Evolutionary conservation across 2,329 filamentous ascomycete genomes (phyloP), one percentile per base, ranked within the genome.

Genomic region (Diaporthe eres): DNA sequence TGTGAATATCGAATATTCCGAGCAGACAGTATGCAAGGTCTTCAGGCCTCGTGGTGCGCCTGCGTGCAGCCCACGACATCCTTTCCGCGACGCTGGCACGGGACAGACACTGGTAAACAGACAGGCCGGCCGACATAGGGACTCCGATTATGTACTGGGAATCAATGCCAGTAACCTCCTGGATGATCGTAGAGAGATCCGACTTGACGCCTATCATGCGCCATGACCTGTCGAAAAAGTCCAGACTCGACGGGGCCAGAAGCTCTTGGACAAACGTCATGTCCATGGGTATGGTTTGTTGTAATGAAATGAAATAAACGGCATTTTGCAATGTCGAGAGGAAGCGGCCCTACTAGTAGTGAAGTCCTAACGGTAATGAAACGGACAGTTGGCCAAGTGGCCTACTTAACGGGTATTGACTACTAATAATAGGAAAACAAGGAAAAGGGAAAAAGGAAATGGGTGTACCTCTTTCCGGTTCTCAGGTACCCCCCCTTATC

Each of bases 1-100:
- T 80, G 28, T 81, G 79, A 8, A 82, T 75, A 39, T 81, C 78
- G 71, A 82, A 82, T 0, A 82, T 78, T 3, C 81, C 81, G 10
- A 82, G 75, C 4, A 82, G 77, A 28, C 78, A 80, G 58, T 82
- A 82, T 2, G 81, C 80, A 2, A 76, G 44, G 47, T 82, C 81
- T 71, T 82, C 80, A 5, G 76, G 63, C 4, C 80, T 78, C 1
- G 80, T 77, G 0, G 80, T 81, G 4, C 72, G 61, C 37, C 80
- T 67, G 7, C 67, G 57, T 2, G 81, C 61, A 2, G 80, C 81
- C 81, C 81, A 82, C 8, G 80, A 80, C 81, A 82, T 82, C 28
- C 78, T 77, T 71, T 80, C 78, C 1, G 79, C 78, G 8, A 81
- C 75, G 34, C 47, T 44, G 25, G 44, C 55, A 9, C 53, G 73